These are phyloP conservation scores for Euphorbia pulcherrima DNA, from an alignment of 345 rosid species.

Conservation along the genomic window DNA sequence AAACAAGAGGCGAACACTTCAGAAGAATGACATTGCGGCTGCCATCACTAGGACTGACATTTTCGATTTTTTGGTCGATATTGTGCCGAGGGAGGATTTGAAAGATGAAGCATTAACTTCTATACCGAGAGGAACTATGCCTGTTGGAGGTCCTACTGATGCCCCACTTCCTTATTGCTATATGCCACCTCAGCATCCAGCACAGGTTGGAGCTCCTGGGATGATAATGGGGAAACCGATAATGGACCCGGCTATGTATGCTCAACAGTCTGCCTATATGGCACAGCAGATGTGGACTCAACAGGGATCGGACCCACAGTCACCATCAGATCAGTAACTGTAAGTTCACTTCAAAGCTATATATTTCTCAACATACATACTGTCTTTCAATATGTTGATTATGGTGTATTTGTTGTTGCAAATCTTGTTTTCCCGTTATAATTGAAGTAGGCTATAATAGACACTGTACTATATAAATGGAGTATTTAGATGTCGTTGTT, in stretches of 20 bases:
- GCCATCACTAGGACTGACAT: conserved; percentile 92
- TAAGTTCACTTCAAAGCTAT: conserved; percentile 15
- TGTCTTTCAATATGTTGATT: conserved; percentile 3
- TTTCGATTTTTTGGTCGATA: conserved; percentile 88
- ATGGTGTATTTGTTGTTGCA: background rate
- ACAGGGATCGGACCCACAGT: conserved; percentile 64
- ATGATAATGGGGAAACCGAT: conserved; percentile 84
- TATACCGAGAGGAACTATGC: conserved; percentile 52
- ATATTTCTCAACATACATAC: background rate
- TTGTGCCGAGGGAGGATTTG: conserved; percentile 90
- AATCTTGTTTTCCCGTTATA: background rate
- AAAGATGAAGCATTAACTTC: conserved; percentile 75
- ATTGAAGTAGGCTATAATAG: background rate
- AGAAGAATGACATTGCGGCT: conserved; percentile 93
- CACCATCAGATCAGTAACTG: conserved; percentile 47
- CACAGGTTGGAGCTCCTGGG: conserved; percentile 66
- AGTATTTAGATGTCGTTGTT: background rate
- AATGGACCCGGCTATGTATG: conserved; percentile 58
- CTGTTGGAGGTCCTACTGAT: conserved; percentile 61
- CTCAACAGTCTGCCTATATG: conserved; percentile 60
- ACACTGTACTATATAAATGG: background rate
- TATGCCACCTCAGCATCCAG: conserved; percentile 59
- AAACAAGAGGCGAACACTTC: conserved; percentile 91
- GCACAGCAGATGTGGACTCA: conserved; percentile 73
- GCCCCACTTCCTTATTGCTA: conserved; percentile 58